These are phyloP conservation scores for Chaetomium globosum DNA, from an alignment of 2,329 filamentous ascomycete species.

Conservation along the genomic window DNA sequence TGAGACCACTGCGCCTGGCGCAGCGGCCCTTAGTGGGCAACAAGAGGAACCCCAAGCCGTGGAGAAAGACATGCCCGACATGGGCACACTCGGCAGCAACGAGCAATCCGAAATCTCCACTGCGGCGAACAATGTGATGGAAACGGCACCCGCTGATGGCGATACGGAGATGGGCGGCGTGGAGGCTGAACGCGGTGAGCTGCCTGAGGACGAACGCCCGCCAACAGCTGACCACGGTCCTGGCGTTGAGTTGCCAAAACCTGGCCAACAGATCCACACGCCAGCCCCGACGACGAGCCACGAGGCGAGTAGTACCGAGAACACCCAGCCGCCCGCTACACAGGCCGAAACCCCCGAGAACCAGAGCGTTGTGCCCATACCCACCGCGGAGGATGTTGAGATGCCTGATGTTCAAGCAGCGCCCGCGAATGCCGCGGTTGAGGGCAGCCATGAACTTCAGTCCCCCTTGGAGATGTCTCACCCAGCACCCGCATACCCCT, in stretches of 20 bases:
- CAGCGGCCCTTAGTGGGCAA: neutral
- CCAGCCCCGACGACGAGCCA: neutral
- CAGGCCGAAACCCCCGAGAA: neutral
- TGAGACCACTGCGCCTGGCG: neutral
- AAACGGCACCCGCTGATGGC: neutral
- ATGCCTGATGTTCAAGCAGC: conserved; percentile 2
- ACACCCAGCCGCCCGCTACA: neutral
- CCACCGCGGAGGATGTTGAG: conserved; percentile 5
- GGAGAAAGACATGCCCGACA: neutral
- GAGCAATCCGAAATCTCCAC: neutral
- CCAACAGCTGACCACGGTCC: neutral
- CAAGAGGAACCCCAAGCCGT: neutral
- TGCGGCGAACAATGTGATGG: neutral
- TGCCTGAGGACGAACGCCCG: neutral
- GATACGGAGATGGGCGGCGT: neutral
- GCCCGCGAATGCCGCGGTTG: neutral
- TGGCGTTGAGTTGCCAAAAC: neutral
- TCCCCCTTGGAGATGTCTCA: neutral
- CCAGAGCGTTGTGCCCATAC: neutral
- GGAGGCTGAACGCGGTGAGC: neutral
- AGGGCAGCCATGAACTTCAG: neutral
- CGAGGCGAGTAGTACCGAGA: neutral
- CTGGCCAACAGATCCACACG: neutral
- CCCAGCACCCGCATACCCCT: conserved; percentile 1
- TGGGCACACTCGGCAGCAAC: neutral